Evolutionary conservation across 257 asterid species (phyloP).

Genomic region (Primulina huaijiensis): DNA sequence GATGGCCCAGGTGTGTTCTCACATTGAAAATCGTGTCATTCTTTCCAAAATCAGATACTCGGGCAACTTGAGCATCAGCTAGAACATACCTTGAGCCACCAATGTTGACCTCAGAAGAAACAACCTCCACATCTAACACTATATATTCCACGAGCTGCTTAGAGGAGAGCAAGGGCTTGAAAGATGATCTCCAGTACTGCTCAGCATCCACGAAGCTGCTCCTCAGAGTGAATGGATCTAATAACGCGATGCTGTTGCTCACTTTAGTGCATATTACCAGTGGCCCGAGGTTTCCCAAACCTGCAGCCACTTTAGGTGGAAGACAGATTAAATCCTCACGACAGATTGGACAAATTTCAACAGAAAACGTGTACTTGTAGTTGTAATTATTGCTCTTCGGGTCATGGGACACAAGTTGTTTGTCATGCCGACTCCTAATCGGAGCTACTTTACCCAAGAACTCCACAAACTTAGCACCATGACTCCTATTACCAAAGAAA

Average conservation of each 20-base stretch:
- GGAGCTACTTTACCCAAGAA: conserved; percentile 25
- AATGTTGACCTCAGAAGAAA: conserved; percentile 21
- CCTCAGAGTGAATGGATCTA: conserved; percentile 22
- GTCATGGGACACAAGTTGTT: conserved; percentile 31
- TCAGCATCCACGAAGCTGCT: conserved; percentile 26
- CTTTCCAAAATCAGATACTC: conserved; percentile 32
- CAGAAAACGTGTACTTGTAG: conserved; percentile 28
- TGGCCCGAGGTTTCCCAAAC: conserved; percentile 26
- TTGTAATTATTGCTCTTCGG: conserved; percentile 22
- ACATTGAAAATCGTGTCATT: conserved; percentile 15
- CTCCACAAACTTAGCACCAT: conserved; percentile 29
- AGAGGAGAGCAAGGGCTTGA: conserved; percentile 28
- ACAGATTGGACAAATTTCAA: conserved; percentile 27
- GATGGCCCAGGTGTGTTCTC: conserved; percentile 26
- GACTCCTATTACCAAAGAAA: conserved; percentile 27
- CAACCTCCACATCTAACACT: conserved; percentile 22
- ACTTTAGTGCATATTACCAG: conserved; percentile 25
- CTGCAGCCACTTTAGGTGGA: conserved; percentile 11
- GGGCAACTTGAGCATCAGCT: conserved; percentile 32
- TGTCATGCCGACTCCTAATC: conserved; percentile 21
- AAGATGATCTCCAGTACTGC: conserved; percentile 22
- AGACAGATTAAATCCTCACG: conserved; percentile 34
- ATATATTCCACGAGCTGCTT: conserved; percentile 31
- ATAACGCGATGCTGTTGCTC: conserved; percentile 18
- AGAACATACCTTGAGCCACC: conserved; percentile 25